Evolutionary conservation across 2,329 filamentous ascomycete genomes (phyloP).

Genomic region (Talaromyces amestolkiae): DNA sequence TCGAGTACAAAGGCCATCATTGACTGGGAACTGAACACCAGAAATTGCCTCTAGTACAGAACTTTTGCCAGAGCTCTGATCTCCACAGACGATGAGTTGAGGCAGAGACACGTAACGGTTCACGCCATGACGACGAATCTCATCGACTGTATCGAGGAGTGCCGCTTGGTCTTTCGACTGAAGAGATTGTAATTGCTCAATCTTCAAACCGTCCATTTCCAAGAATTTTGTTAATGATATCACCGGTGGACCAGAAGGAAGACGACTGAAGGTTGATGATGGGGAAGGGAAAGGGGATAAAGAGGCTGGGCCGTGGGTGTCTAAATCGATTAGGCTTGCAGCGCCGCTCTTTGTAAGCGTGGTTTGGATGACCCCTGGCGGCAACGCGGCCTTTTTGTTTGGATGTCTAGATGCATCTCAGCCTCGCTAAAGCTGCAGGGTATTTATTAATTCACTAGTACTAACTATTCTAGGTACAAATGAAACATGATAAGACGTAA

Average conservation of each 20-base stretch:
- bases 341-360: background rate
- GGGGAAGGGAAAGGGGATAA: background rate
- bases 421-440: background rate
- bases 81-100: slow-evolving; percentile 59
- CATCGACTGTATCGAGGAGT: slow-evolving; percentile 41
- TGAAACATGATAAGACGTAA: background rate
- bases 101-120: slow-evolving; percentile 51
- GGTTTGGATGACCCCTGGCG: background rate
- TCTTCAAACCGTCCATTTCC: slow-evolving; percentile 11
- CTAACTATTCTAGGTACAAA: background rate
- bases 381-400: background rate
- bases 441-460: background rate
- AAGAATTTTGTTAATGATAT: background rate
- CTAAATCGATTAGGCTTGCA: background rate
- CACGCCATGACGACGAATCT: slow-evolving; percentile 50
- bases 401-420: background rate
- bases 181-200: slow-evolving; percentile 14
- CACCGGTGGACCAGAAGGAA: background rate
- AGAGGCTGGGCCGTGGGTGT: background rate
- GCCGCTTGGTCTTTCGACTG: slow-evolving; percentile 19
- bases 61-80: slow-evolving; percentile 63
- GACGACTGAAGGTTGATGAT: background rate
- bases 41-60: slow-evolving; percentile 65
- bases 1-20: slow-evolving; percentile 60
- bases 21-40: slow-evolving; percentile 59